phyloP scores from a whole-genome alignment of 257 asterid genomes.

The Anisodus acutangulus region DNA sequence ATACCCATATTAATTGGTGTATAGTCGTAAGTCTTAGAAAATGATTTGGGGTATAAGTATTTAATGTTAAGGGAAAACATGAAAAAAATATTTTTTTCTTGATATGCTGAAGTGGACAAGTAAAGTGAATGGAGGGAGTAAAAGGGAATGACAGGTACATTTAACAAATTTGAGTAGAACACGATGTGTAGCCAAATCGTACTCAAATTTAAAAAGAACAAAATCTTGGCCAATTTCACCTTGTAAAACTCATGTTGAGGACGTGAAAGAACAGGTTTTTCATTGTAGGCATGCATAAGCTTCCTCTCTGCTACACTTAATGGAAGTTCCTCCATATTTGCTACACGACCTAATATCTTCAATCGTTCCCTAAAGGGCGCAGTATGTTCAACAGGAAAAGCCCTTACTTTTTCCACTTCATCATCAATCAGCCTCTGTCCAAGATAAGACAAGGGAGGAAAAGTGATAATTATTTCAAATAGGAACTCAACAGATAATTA shows the following conservation, averaged over 20 bases:
- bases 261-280: slow-evolving; percentile 97
- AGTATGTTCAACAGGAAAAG: slow-evolving; percentile 70
- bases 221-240: slow-evolving; percentile 40
- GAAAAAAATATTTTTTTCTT: no score
- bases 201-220: not conserved
- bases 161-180: not conserved
- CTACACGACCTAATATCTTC: slow-evolving; percentile 90
- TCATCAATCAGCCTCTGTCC: slow-evolving; percentile 75
- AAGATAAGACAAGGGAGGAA: not conserved
- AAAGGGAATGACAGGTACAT: not conserved
- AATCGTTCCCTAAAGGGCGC: slow-evolving; percentile 85
- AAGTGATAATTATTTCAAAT: slow-evolving; percentile 1
- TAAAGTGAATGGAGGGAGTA: no score
- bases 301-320: slow-evolving; percentile 88
- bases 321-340: slow-evolving; percentile 86
- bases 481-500: not conserved
- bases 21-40: no score
- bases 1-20: no score
- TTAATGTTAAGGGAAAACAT: no score
- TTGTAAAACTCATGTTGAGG: slow-evolving; percentile 89
- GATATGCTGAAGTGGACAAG: not conserved
- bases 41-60: no score
- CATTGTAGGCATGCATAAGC: slow-evolving; percentile 91
- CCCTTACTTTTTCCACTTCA: slow-evolving; percentile 81
- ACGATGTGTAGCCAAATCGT: not conserved